Evolutionary conservation across 768 basidiomycete genomes (phyloP).

Genomic region (Lyophyllum atratum): DNA sequence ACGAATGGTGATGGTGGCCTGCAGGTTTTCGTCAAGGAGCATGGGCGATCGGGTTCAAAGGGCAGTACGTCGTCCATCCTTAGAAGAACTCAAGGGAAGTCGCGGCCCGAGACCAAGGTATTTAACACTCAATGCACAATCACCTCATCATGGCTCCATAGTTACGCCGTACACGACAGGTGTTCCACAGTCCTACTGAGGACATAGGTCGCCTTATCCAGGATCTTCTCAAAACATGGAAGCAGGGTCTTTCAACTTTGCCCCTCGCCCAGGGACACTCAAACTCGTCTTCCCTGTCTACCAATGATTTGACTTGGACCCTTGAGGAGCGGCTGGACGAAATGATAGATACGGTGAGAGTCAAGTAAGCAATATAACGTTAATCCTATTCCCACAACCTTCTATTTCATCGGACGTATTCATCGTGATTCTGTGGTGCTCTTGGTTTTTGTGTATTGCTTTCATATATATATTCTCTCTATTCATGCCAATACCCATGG

Average conservation of each 20-base stretch:
- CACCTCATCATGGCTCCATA: slow-evolving; percentile 26
- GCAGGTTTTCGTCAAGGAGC: slow-evolving; percentile 79
- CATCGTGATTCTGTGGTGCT: slow-evolving; percentile 13
- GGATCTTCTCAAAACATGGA: slow-evolving; percentile 81
- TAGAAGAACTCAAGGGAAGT: slow-evolving; percentile 58
- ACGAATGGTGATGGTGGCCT: slow-evolving; percentile 54
- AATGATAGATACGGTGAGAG: slow-evolving; percentile 57
- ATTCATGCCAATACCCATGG: slow-evolving; percentile 23
- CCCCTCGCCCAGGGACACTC: slow-evolving; percentile 48
- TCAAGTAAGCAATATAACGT: slow-evolving; percentile 21
- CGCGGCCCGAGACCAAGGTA: slow-evolving; percentile 85
- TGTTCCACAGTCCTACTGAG: slow-evolving; percentile 73
- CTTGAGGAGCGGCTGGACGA: slow-evolving; percentile 78
- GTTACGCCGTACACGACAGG: slow-evolving; percentile 42
- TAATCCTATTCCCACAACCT: slow-evolving; percentile 19
- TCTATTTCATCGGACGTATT: slow-evolving; percentile 21
- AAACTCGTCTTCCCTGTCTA: slow-evolving; percentile 64
- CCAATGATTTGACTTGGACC: slow-evolving; percentile 64
- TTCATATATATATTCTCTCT: slow-evolving; percentile 24
- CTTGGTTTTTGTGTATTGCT: slow-evolving; percentile 20
- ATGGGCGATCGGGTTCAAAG: slow-evolving; percentile 65
- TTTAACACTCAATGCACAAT: slow-evolving; percentile 22
- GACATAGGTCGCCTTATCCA: slow-evolving; percentile 87
- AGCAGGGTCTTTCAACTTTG: slow-evolving; percentile 80
- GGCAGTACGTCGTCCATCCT: slow-evolving; percentile 63